A percentile compares a stretch with the other conserved stretches of the same genome.
Conservation (phyloP, 163 green algal species). For the Chlorella variabilis region DNA sequence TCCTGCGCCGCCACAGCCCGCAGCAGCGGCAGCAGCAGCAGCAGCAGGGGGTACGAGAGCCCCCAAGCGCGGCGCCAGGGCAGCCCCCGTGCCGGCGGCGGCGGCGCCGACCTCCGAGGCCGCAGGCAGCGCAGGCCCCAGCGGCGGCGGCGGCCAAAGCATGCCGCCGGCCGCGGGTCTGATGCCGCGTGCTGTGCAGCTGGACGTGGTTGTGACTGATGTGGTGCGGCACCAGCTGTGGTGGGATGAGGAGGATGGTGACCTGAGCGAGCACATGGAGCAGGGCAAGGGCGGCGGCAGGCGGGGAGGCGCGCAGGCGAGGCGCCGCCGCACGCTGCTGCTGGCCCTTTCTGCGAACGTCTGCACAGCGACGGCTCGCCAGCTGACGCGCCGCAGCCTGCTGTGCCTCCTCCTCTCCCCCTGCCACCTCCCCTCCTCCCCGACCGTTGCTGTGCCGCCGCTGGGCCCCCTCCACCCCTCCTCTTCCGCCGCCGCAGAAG, state of each 20-base stretch:
- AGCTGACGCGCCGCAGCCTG: too few species aligned
- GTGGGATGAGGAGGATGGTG: conserved; percentile 10
- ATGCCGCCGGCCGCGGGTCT: neutral
- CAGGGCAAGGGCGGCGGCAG: neutral
- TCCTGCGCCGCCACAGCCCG: too few species aligned
- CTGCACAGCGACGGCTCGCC: too few species aligned
- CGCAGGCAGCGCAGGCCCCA: neutral
- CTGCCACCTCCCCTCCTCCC: too few species aligned
- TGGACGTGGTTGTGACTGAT: conserved; percentile 17
- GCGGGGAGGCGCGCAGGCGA: too few species aligned
- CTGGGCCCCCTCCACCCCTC: neutral
- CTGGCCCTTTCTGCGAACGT: too few species aligned
- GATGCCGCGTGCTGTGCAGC: neutral
- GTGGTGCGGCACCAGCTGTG: neutral
- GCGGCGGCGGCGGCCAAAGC: neutral
- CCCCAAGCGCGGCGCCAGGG: neutral
- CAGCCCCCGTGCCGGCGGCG: neutral
- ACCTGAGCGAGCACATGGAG: conserved; percentile 24
- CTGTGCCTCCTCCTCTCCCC: too few species aligned
- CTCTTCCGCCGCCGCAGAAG: too few species aligned
- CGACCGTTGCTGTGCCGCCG: neutral
- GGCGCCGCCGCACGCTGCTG: too few species aligned
- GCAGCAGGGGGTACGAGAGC: neutral
- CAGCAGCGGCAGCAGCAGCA: neutral
- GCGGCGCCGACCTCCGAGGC: neutral